A percentile compares a stretch with the other conserved stretches of the same genome.
phyloP scores from a whole-genome alignment of 2,329 filamentous ascomycete genomes.

The Sclerotiophoma versabilis region DNA sequence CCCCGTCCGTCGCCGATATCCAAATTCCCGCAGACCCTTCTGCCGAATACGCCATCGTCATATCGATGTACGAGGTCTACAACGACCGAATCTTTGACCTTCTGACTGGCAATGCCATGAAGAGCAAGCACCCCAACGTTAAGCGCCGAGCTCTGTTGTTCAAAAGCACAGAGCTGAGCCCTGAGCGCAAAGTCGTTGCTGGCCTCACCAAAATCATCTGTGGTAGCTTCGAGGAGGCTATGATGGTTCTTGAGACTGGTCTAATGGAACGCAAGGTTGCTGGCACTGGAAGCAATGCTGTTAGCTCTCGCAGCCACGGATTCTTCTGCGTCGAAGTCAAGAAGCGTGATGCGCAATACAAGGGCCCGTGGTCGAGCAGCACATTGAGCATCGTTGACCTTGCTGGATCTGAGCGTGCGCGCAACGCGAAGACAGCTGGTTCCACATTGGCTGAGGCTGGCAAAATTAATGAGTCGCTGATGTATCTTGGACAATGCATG shows the following conservation, averaged over 20 bases:
- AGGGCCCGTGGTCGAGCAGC: slow-evolving; percentile 74
- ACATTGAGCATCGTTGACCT: slow-evolving; percentile 89
- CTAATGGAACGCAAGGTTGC: slow-evolving; percentile 86
- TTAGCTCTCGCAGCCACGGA: slow-evolving; percentile 89
- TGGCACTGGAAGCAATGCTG: slow-evolving; percentile 91
- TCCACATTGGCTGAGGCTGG: slow-evolving; percentile 92
- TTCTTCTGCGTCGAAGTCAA: slow-evolving; percentile 97
- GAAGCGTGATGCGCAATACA: slow-evolving; percentile 69
- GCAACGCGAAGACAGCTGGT: slow-evolving; percentile 92
- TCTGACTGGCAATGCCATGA: slow-evolving; percentile 68
- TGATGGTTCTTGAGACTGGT: slow-evolving; percentile 89
- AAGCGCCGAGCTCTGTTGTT: slow-evolving; percentile 83
- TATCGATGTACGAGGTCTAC: slow-evolving; percentile 99
- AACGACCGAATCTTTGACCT: slow-evolving; percentile 98
- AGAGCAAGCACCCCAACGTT: slow-evolving; percentile 59
- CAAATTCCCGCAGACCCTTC: slow-evolving; percentile 70
- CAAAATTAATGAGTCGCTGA: slow-evolving; percentile 97
- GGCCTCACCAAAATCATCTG: slow-evolving; percentile 92
- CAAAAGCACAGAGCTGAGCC: slow-evolving; percentile 87
- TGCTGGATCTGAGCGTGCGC: slow-evolving; percentile 90
- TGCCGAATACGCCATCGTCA: slow-evolving; percentile 83
- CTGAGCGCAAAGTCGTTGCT: slow-evolving; percentile 92
- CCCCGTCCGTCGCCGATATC: slow-evolving; percentile 76
- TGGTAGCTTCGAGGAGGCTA: slow-evolving; percentile 78
- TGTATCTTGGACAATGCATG: slow-evolving; percentile 97